Evolutionary conservation across 768 basidiomycete genomes (phyloP), one percentile per base, ranked within the genome.

Genomic region (Lanmaoa pseudosensibilis): DNA sequence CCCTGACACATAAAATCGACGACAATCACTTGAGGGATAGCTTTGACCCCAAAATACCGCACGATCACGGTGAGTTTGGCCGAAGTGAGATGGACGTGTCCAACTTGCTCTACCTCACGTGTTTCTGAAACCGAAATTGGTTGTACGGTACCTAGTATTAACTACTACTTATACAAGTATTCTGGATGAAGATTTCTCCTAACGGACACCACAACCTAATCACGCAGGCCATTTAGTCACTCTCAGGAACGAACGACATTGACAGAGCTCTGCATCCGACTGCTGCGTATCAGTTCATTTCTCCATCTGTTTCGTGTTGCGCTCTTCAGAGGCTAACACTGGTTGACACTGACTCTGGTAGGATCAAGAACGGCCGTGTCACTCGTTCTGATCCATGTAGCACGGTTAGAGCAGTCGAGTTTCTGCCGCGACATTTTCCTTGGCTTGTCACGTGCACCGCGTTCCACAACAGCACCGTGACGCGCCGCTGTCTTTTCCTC

Each of bases 401-500:
- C 32, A 32, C 10, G 32, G 32, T 32, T 12, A 32, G 32, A 32
- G 15, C 41, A 23, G 23, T 25, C 39, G 19, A 40, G 39, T 19
- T 19, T 40, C 9, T 19, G 5, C 39, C n/a, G 9, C 19, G 12
- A 39, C n/a, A 39, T 21, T 40, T 40, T 6, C 27, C 19, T n/a
- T 19, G n/a, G 16, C 36, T 12, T n/a, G 48, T 63, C 66, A 67
- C 67, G 66, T 67, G 66, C 55, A 55, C 32, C 57, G 63, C 63
- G 60, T 61, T 60, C 46, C 27, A 9, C 52, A 36, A 25, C 55
- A 40, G 45, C 48, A 55, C 47, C n/a, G n/a, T n/a, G 36, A 52
- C 60, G 53, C 50, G 55, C 46, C 46, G 39, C 55, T 49, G 49
- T 46, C 52, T 46, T 30, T 19, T 48, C 36, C 9, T 40, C 18